Percentiles rank a stretch among this genome's conserved stretches.
These are phyloP conservation scores for Chenopodium berlandieri DNA, from an alignment of 148 eudicot species.

Conservation along the genomic window DNA sequence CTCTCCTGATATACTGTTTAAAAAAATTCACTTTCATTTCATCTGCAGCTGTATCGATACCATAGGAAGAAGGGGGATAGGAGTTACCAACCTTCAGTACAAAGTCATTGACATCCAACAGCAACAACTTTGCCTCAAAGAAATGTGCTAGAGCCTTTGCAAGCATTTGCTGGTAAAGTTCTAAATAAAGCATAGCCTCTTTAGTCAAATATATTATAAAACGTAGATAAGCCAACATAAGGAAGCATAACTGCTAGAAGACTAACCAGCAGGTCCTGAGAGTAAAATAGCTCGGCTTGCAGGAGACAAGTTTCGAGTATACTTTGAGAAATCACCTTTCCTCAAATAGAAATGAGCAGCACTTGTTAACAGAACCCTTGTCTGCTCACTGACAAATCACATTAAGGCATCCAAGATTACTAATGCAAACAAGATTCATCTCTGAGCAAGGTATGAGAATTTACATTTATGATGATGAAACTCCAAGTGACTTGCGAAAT, in stretches of 20 bases:
- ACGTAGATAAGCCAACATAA: neutral
- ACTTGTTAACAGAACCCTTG: constrained; percentile 83
- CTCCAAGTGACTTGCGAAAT: neutral
- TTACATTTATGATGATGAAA: neutral
- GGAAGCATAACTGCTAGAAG: constrained; percentile 15
- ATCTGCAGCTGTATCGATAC: neutral
- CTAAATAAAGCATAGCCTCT: constrained; percentile 38
- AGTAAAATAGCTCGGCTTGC: constrained; percentile 91
- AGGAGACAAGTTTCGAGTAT: constrained; percentile 85
- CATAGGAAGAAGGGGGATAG: neutral
- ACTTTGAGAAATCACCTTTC: constrained; percentile 69
- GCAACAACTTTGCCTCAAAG: constrained; percentile 76
- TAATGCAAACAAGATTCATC: neutral
- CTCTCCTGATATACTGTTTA: neutral
- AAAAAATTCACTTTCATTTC: neutral
- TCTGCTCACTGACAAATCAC: constrained; percentile 62
- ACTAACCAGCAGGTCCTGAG: constrained; percentile 91
- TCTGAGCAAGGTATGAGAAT: neutral
- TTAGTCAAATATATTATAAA: neutral
- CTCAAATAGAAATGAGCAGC: constrained; percentile 86
- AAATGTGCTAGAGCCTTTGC: constrained; percentile 91
- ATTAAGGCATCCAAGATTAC: neutral
- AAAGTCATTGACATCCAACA: constrained; percentile 80
- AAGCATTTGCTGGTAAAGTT: constrained; percentile 94
- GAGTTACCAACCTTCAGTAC: constrained; percentile 54